Conservation (phyloP, 2,329 filamentous ascomycete species). For the Endocalyx cinctus region DNA sequence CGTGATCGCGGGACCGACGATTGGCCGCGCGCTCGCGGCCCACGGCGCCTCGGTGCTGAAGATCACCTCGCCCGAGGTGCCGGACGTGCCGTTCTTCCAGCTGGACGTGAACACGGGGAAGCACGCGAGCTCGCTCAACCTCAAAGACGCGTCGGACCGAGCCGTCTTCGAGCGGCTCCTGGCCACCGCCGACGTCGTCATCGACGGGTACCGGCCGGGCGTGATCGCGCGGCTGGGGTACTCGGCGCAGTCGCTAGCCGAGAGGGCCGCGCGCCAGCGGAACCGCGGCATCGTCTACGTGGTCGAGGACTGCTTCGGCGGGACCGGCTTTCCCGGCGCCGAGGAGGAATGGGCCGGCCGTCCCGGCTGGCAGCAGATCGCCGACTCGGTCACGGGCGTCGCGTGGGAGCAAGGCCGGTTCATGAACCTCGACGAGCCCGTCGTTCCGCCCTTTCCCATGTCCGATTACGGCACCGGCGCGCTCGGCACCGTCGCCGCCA, state of each 20-base stretch:
- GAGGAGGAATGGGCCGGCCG: conserved; percentile 61
- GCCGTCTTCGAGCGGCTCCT: conserved; percentile 55
- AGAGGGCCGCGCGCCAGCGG: conserved; percentile 47
- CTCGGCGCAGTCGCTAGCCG: conserved; percentile 48
- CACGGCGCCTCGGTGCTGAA: conserved; percentile 73
- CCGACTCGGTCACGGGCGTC: conserved; percentile 32
- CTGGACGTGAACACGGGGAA: conserved; percentile 71
- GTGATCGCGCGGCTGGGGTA: conserved; percentile 61
- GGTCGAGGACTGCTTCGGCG: conserved; percentile 68
- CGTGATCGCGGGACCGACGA: conserved; percentile 71
- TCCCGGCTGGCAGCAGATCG: conserved; percentile 57
- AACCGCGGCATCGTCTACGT: conserved; percentile 64
- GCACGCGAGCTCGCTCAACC: conserved; percentile 58
- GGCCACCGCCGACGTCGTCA: conserved; percentile 58
- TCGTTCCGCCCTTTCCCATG: conserved; percentile 62
- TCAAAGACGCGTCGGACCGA: conserved; percentile 52
- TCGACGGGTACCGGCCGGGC: conserved; percentile 67
- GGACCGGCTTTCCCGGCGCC: conserved; percentile 36
- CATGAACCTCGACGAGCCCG: conserved; percentile 48
- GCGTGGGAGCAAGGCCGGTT: conserved; percentile 33
- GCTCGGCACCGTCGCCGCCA: conserved; percentile 28
- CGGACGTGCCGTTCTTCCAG: conserved; percentile 68
- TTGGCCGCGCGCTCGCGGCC: conserved; percentile 67
- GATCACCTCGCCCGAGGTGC: conserved; percentile 62
- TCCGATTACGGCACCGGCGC: conserved; percentile 41